A percentile compares a stretch with the other conserved stretches of the same genome.
Evolutionary conservation across 2,329 filamentous ascomycete genomes (phyloP).

Genomic region (Phyllosticta citrichinensis): DNA sequence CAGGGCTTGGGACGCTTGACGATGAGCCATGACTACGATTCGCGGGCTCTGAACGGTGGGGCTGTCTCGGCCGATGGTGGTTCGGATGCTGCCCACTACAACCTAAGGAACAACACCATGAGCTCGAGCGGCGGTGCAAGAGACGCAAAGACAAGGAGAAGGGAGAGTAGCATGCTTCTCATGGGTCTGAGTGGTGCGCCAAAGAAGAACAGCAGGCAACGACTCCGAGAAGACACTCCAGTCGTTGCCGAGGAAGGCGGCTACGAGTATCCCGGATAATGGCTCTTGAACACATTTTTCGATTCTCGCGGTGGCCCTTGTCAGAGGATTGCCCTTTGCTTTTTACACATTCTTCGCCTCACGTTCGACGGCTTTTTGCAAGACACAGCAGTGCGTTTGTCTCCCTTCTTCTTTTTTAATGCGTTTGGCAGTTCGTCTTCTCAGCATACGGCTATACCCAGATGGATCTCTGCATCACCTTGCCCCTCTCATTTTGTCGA

Average conservation of each 20-base stretch:
- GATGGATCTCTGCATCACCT: neutral
- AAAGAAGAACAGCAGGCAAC: slow-evolving; percentile 27
- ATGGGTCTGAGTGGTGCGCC: slow-evolving; percentile 26
- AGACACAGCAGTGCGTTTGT: neutral
- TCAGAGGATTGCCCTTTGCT: neutral
- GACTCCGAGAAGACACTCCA: slow-evolving; percentile 21
- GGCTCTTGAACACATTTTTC: neutral
- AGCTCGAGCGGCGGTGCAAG: slow-evolving; percentile 14
- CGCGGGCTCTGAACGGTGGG: slow-evolving; percentile 21
- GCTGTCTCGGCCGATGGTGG: slow-evolving; percentile 22
- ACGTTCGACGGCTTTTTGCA: neutral
- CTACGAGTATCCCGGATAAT: slow-evolving; percentile 12
- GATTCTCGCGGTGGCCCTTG: neutral
- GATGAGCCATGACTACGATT: slow-evolving; percentile 35
- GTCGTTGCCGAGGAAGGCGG: slow-evolving; percentile 16
- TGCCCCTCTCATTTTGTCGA: neutral
- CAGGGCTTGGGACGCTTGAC: slow-evolving; percentile 44
- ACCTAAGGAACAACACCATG: neutral
- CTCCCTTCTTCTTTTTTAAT: neutral
- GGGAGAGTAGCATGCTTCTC: slow-evolving; percentile 30
- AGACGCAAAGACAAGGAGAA: slow-evolving; percentile 24
- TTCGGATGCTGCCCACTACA: slow-evolving; percentile 12
- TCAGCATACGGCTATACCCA: neutral
- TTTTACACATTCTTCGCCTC: neutral
- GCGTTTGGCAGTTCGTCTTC: neutral